Conservation (phyloP, 768 basidiomycete genomes). For the Boletus sp. region DNA sequence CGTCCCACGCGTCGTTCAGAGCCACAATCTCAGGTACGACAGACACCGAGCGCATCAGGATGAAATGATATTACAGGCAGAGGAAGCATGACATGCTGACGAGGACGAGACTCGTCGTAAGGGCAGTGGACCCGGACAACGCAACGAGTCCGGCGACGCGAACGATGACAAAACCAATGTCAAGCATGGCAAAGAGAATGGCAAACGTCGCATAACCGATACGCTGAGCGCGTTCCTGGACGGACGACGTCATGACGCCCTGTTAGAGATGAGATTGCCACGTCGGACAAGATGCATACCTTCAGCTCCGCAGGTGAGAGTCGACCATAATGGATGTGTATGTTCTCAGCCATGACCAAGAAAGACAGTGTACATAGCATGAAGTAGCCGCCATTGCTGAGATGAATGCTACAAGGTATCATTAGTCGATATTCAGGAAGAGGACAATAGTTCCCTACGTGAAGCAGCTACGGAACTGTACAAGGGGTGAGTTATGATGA, state of each 20-base stretch:
- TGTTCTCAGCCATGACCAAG: slow-evolving; percentile 18
- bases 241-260: neutral
- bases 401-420: slow-evolving; percentile 15
- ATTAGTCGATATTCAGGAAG: neutral
- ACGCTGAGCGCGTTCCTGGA: slow-evolving; percentile 10
- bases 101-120: slow-evolving; percentile 13
- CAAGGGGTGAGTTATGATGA: neutral
- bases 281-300: slow-evolving; percentile 6
- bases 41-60: neutral
- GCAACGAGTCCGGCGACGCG: slow-evolving; percentile 13
- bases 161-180: slow-evolving; percentile 19
- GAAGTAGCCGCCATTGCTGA: slow-evolving; percentile 5
- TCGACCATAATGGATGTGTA: slow-evolving; percentile 19
- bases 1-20: neutral
- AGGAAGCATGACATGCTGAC: neutral
- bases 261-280: neutral
- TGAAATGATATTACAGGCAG: neutral
- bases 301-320: slow-evolving; percentile 23
- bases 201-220: slow-evolving; percentile 18
- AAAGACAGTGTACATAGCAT: slow-evolving; percentile 13
- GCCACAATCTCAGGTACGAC: neutral
- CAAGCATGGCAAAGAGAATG: slow-evolving; percentile 15
- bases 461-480: slow-evolving; percentile 10
- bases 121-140: slow-evolving; percentile 8
- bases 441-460: neutral